A percentile compares a stretch with the other conserved stretches of the same genome.
These are phyloP conservation scores for Purpureocillium takamizusanense DNA, from an alignment of 2,329 filamentous ascomycete genomes.

Conservation along the genomic window DNA sequence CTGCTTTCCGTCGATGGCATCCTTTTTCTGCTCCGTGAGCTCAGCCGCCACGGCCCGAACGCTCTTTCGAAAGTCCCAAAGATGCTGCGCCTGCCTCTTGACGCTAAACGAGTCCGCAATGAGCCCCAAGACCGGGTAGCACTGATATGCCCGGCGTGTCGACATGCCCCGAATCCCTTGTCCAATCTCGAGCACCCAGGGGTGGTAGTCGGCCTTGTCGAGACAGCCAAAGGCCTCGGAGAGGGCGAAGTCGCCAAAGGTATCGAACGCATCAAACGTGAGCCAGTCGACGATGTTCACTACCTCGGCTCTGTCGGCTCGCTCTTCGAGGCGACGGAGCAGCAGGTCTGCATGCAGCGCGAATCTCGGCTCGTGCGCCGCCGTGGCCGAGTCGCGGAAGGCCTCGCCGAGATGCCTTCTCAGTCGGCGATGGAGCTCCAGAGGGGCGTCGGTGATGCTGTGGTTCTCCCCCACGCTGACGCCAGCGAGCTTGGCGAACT, in stretches of 20 bases:
- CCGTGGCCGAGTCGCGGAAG: slow-evolving; percentile 20
- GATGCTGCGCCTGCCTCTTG: too few species aligned
- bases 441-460: slow-evolving; percentile 8
- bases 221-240: slow-evolving; percentile 31
- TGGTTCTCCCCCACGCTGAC: slow-evolving; percentile 4
- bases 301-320: background rate
- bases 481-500: background rate
- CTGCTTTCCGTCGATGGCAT: too few species aligned
- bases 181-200: slow-evolving; percentile 15
- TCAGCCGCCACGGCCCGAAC: too few species aligned
- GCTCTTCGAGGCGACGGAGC: slow-evolving; percentile 10
- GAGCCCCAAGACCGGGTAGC: too few species aligned
- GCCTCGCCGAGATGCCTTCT: slow-evolving; percentile 16
- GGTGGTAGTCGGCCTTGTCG: slow-evolving; percentile 4
- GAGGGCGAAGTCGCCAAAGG: slow-evolving; percentile 31
- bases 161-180: background rate
- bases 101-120: too few species aligned
- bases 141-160: slow-evolving; percentile 4
- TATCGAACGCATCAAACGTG: slow-evolving; percentile 29
- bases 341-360: slow-evolving; percentile 17
- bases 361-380: slow-evolving; percentile 19
- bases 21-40: too few species aligned
- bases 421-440: slow-evolving; percentile 10
- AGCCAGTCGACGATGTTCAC: slow-evolving; percentile 23
- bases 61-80: too few species aligned